Percentiles rank a stretch among this genome's conserved stretches.
These are phyloP conservation scores for Neonectria punicea DNA, from an alignment of 2,329 filamentous ascomycete species.

Conservation along the genomic window DNA sequence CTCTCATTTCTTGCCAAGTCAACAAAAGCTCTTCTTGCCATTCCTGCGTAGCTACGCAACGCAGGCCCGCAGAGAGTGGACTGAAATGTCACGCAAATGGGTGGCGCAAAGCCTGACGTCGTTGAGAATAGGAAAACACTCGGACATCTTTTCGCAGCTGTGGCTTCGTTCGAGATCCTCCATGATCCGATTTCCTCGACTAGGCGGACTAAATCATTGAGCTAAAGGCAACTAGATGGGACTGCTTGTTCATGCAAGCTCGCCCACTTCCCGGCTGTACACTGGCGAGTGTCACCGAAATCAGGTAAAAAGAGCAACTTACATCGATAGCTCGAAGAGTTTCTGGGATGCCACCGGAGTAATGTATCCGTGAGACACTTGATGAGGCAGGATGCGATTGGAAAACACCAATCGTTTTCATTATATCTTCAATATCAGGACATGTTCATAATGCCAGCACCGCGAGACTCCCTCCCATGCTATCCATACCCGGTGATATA, in stretches of 20 bases:
- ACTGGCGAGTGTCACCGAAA: not conserved
- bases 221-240: conserved; percentile 2
- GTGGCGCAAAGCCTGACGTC: not conserved
- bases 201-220: not conserved
- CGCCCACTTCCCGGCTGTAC: conserved; percentile 10
- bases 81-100: not conserved
- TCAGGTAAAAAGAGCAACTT: not conserved
- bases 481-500: not conserved
- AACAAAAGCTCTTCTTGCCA: too few species aligned
- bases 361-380: not conserved
- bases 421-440: not conserved
- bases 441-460: not conserved
- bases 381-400: not conserved
- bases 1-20: not conserved
- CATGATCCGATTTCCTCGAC: conserved; percentile 6
- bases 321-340: not conserved
- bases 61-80: not conserved
- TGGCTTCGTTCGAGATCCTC: conserved; percentile 9
- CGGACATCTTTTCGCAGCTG: not conserved
- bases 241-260: not conserved
- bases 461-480: not conserved
- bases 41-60: not conserved
- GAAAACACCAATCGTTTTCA: not conserved
- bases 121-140: not conserved
- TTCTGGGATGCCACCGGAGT: not conserved